Evolutionary conservation across 169 alveolate species (phyloP).

Genomic region (Condylostoma magnum): DNA sequence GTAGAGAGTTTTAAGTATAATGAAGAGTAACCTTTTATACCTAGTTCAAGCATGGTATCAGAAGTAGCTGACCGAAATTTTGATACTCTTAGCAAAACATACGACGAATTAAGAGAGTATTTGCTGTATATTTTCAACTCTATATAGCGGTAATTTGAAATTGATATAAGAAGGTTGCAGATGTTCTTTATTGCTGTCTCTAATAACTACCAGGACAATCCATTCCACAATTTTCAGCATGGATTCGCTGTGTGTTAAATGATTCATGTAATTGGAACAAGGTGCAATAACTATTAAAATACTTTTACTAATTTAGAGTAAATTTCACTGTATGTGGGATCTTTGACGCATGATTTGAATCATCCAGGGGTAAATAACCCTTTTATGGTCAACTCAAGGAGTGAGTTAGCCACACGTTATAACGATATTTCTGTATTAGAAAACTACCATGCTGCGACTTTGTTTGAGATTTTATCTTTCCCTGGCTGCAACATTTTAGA

Average conservation of each 20-base stretch:
- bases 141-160: background rate
- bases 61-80: background rate
- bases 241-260: conserved; percentile 20
- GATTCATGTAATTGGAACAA: background rate
- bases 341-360: conserved; percentile 67
- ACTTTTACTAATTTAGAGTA: background rate
- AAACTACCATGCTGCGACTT: conserved; percentile 61
- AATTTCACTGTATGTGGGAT: conserved; percentile 8
- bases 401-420: conserved; percentile 60
- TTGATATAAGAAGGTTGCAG: conserved; percentile 4
- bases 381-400: conserved; percentile 47
- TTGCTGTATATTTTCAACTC: conserved; percentile 6
- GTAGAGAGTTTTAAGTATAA: conserved; percentile 14
- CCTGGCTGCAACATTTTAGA: conserved; percentile 28
- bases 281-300: background rate
- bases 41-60: background rate
- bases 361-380: conserved; percentile 82
- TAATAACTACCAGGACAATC: conserved; percentile 25
- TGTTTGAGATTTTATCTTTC: background rate
- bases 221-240: conserved; percentile 23
- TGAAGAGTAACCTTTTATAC: background rate
- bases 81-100: background rate
- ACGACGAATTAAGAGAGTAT: background rate
- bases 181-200: background rate
- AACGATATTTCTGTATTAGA: conserved; percentile 77